A percentile compares a stretch with the other conserved stretches of the same genome.
phyloP scores from a whole-genome alignment of 345 rosid genomes.

The Lepidium sativum region DNA sequence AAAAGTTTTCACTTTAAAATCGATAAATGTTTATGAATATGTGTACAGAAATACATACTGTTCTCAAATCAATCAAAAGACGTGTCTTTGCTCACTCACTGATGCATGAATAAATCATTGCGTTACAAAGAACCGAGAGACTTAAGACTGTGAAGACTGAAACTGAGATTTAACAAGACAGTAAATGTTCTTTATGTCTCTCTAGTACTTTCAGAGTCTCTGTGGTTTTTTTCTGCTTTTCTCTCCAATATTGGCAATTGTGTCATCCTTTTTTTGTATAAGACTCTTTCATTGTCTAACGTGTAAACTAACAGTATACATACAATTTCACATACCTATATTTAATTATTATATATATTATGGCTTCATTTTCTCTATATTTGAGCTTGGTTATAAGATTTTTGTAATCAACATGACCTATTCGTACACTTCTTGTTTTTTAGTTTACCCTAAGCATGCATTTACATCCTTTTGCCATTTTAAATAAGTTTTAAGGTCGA shows the following conservation, averaged over 20 bases:
- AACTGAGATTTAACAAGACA: conserved; percentile 56
- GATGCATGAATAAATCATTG: conserved; percentile 37
- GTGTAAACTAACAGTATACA: conserved; percentile 26
- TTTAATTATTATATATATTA: background rate
- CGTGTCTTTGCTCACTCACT: conserved; percentile 16
- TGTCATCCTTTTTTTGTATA: conserved; percentile 8
- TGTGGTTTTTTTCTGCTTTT: conserved; percentile 33
- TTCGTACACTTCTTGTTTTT: too few relatives aligned
- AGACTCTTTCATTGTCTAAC: conserved; percentile 22
- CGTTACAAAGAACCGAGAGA: conserved; percentile 41
- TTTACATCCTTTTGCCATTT: background rate
- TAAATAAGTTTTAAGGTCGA: background rate
- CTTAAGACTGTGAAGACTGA: conserved; percentile 35
- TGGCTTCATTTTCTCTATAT: conserved; percentile 2
- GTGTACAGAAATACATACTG: background rate
- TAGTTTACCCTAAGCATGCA: background rate
- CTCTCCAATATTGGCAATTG: conserved; percentile 21
- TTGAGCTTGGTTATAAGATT: conserved; percentile 6
- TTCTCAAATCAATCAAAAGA: conserved; percentile 28
- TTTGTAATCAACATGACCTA: conserved; percentile 1
- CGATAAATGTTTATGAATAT: background rate
- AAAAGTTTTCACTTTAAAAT: conserved; percentile 8
- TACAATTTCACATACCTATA: conserved; percentile 8
- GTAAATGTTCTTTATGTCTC: conserved; percentile 64
- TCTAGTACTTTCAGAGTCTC: conserved; percentile 51